A percentile compares a stretch with the other conserved stretches of the same genome.
phyloP scores from a whole-genome alignment of 73 alveolate genomes.

The Tetrahymena elliotti region DNA sequence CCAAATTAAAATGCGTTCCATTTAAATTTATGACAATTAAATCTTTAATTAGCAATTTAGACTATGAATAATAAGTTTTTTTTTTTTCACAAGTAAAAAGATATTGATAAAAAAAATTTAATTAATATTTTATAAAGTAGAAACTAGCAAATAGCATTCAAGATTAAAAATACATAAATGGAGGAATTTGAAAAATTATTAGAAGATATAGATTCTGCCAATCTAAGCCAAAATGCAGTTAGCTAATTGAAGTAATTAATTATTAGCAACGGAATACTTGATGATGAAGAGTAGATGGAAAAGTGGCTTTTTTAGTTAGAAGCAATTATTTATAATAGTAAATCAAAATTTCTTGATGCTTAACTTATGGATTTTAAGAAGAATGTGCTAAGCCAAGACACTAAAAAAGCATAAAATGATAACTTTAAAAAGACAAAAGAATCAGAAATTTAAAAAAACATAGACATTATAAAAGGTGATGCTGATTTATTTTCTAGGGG shows the following conservation, averaged over 20 bases:
- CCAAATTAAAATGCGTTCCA: not conserved
- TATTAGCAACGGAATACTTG: not conserved
- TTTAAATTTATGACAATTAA: not conserved
- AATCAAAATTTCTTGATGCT: not conserved
- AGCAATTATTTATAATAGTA: not conserved
- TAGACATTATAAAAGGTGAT: not conserved
- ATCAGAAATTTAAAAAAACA: not conserved
- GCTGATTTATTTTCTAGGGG: not conserved
- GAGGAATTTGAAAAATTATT: not conserved
- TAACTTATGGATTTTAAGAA: not conserved
- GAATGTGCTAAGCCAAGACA: not conserved
- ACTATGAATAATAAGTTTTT: not conserved
- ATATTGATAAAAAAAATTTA: not conserved
- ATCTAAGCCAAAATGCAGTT: not conserved
- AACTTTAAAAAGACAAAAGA: not conserved
- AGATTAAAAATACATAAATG: not conserved
- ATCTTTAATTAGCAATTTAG: not conserved
- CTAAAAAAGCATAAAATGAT: not conserved
- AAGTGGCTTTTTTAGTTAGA: not conserved
- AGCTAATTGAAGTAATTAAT: not conserved
- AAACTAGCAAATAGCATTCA: not conserved
- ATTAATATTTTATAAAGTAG: not conserved
- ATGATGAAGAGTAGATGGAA: not conserved
- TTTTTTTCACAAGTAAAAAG: not conserved
- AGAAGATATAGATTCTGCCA: not conserved